Evolutionary conservation across 257 asterid species (phyloP).

Genomic region (Jacaranda copaia): DNA sequence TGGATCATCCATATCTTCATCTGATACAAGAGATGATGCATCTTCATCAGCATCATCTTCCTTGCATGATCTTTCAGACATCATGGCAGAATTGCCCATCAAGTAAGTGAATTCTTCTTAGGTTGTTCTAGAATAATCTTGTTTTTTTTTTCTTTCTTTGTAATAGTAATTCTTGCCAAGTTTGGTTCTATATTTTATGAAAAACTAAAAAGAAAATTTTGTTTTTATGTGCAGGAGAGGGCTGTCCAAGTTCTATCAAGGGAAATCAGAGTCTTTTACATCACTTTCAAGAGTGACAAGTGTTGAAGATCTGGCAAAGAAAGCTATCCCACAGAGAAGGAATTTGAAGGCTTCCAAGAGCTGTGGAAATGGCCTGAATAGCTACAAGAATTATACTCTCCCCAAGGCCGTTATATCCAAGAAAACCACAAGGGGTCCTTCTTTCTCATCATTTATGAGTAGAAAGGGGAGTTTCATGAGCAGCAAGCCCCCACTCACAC

Average conservation of each 20-base stretch:
- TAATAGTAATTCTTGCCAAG: background rate
- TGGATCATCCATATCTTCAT: constrained; percentile 54
- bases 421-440: constrained; percentile 48
- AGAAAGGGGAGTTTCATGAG: constrained; percentile 43
- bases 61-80: constrained; percentile 62
- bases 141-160: background rate
- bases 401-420: constrained; percentile 67
- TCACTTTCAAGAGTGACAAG: constrained; percentile 71
- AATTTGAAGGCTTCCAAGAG: constrained; percentile 60
- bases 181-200: constrained; percentile 3
- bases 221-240: constrained; percentile 68
- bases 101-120: constrained; percentile 55
- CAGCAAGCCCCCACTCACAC: constrained; percentile 47
- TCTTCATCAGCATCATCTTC: constrained; percentile 53
- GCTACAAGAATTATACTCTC: constrained; percentile 59
- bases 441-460: constrained; percentile 46
- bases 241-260: constrained; percentile 71
- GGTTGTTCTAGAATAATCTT: background rate
- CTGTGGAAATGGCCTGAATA: constrained; percentile 54
- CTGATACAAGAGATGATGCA: constrained; percentile 71
- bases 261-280: constrained; percentile 85
- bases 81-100: constrained; percentile 86
- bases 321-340: constrained; percentile 45
- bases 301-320: constrained; percentile 79
- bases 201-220: background rate